phyloP scores from a whole-genome alignment of 2,329 filamentous ascomycete species.

The Colletotrichum magnum region DNA sequence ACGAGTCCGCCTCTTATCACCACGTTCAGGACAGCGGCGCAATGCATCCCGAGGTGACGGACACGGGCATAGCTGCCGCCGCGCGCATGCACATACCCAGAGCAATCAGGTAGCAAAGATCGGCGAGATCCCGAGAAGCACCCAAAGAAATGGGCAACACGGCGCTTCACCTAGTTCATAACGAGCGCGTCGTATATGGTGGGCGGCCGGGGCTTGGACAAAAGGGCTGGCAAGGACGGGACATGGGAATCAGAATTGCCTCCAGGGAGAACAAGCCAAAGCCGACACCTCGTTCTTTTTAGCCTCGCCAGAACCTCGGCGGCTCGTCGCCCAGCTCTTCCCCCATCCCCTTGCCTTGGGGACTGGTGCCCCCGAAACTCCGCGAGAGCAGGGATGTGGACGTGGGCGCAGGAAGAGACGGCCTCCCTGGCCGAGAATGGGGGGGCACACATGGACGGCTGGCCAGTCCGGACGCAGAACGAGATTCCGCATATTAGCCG shows the following conservation, averaged over 20 bases:
- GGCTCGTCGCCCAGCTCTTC: too few species aligned
- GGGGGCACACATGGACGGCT: background rate
- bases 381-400: slow-evolving; percentile 20
- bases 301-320: too few species aligned
- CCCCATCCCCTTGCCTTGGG: too few species aligned
- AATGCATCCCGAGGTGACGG: slow-evolving; percentile 19
- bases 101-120: background rate
- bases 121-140: slow-evolving; percentile 15
- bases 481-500: slow-evolving; percentile 36
- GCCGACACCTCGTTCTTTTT: slow-evolving; percentile 1
- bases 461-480: slow-evolving; percentile 27
- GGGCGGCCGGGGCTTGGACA: background rate
- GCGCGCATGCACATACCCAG: background rate
- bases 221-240: background rate
- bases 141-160: background rate
- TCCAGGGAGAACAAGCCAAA: slow-evolving; percentile 35
- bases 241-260: slow-evolving; percentile 23
- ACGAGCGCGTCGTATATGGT: too few species aligned
- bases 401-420: slow-evolving; percentile 22
- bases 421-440: slow-evolving; percentile 30
- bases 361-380: background rate
- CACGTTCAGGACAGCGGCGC: slow-evolving; percentile 24
- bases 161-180: too few species aligned
- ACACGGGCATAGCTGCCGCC: background rate
- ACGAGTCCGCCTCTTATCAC: background rate